A percentile compares a stretch with the other conserved stretches of the same genome.
phyloP scores from a whole-genome alignment of 73 alveolate genomes.

The Symbiodinium natans region DNA sequence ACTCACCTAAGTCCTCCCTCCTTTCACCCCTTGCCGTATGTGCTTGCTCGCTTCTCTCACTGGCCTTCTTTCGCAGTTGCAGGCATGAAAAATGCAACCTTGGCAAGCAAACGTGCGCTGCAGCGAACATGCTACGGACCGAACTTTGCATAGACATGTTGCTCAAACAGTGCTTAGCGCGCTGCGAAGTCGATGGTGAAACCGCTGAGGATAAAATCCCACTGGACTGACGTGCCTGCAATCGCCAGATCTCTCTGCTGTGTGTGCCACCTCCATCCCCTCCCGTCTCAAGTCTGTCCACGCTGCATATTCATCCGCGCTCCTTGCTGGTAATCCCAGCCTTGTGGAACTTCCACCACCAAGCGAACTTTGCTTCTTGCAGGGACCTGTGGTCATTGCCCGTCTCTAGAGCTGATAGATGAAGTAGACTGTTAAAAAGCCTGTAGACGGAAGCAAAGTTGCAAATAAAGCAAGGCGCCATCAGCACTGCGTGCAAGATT shows the following conservation, averaged over 20 bases:
- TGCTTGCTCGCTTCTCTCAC: background rate
- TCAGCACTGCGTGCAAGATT: too few relatives aligned
- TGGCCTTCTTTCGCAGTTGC: background rate
- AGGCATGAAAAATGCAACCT: conserved; percentile 63
- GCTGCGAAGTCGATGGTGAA: conserved; percentile 34
- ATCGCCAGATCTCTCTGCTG: background rate
- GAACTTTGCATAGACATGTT: background rate
- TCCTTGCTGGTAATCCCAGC: background rate
- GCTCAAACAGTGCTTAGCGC: background rate
- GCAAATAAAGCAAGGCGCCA: too few relatives aligned
- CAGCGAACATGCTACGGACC: too few relatives aligned
- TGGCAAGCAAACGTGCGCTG: background rate
- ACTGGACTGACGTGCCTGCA: conserved; percentile 73
- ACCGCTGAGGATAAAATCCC: conserved; percentile 69
- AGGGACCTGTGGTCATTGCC: background rate
- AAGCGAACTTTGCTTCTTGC: conserved; percentile 43
- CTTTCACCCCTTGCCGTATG: too few relatives aligned
- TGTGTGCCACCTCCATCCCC: too few relatives aligned
- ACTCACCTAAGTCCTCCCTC: background rate
- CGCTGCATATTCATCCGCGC: too few relatives aligned
- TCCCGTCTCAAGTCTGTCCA: background rate
- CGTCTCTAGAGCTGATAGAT: too few relatives aligned
- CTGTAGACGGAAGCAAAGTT: too few relatives aligned
- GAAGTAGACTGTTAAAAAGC: too few relatives aligned
- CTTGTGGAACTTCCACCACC: conserved; percentile 66